Evolutionary conservation across 306 rosid genomes (phyloP).

Genomic region (Malus sieversii): DNA sequence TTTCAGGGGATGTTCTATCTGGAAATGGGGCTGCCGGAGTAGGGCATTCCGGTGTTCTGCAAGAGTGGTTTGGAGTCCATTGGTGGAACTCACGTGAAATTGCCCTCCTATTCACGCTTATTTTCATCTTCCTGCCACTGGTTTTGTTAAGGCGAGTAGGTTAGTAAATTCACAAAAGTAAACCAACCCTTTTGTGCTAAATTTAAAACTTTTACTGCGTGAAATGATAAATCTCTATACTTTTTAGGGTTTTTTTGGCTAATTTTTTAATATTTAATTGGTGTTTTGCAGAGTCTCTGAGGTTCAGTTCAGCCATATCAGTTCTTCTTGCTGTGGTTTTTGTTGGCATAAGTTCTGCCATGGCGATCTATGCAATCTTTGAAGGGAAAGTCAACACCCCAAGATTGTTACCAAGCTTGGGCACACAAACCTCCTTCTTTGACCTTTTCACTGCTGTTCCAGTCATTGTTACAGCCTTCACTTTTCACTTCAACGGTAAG

Average conservation of each 20-base stretch:
- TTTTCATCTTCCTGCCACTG: constrained; percentile 65
- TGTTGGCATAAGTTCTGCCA: constrained; percentile 67
- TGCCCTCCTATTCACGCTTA: constrained; percentile 44
- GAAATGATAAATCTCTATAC: not conserved
- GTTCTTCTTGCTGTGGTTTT: constrained; percentile 74
- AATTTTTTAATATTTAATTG: not conserved
- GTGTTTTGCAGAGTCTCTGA: constrained; percentile 50
- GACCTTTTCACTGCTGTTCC: constrained; percentile 93
- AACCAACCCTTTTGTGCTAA: not conserved
- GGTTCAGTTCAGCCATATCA: constrained; percentile 70
- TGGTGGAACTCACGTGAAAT: constrained; percentile 93
- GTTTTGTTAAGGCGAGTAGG: constrained; percentile 68
- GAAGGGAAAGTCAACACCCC: constrained; percentile 67
- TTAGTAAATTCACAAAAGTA: constrained; percentile 17
- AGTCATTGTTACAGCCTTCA: constrained; percentile 83
- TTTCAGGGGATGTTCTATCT: constrained; percentile 74
- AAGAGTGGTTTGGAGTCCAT: constrained; percentile 87
- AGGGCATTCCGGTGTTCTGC: constrained; percentile 76
- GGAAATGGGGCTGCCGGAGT: constrained; percentile 45
- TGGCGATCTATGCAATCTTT: constrained; percentile 60
- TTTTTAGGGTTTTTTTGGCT: not conserved
- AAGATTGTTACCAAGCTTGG: constrained; percentile 57
- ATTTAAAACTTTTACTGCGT: not conserved
- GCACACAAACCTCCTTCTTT: constrained; percentile 62
- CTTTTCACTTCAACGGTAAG: constrained; percentile 84